Percentiles rank a stretch among this genome's conserved stretches.
phyloP scores from a whole-genome alignment of 2,329 filamentous ascomycete genomes.

The Aspergillus tubingensis region DNA sequence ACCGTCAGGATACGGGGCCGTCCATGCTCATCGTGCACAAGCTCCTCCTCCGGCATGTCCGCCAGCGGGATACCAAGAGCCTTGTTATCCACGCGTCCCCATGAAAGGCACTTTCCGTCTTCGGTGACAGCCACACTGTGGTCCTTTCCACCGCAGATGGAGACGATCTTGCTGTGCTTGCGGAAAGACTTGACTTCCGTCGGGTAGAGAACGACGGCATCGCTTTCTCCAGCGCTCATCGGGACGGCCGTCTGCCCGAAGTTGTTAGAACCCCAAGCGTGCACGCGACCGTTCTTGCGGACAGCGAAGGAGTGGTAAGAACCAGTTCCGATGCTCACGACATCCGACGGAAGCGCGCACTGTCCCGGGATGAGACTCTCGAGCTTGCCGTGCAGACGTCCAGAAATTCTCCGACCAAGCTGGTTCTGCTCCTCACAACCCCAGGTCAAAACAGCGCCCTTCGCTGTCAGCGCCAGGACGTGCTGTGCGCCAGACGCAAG shows the following conservation, averaged over 20 bases:
- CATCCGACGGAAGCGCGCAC: constrained; percentile 53
- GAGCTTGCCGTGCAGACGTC: constrained; percentile 51
- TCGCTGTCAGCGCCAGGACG: constrained; percentile 66
- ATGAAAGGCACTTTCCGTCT: constrained; percentile 20
- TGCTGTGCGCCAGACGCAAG: constrained; percentile 71
- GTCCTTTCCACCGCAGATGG: constrained; percentile 20
- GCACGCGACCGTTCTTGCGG: constrained; percentile 46
- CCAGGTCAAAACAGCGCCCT: constrained; percentile 69
- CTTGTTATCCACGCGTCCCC: constrained; percentile 23
- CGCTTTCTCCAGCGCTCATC: constrained; percentile 62
- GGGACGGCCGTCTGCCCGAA: constrained; percentile 71
- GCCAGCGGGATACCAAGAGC: constrained; percentile 15
- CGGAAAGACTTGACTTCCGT: constrained; percentile 12
- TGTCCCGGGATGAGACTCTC: constrained; percentile 54
- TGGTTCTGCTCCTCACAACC: constrained; percentile 72
- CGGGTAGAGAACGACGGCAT: constrained; percentile 15
- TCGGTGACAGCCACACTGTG: constrained; percentile 23
- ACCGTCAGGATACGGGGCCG: constrained; percentile 18
- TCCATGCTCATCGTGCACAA: constrained; percentile 13
- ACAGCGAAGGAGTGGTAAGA: constrained; percentile 52
- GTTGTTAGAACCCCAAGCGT: constrained; percentile 78
- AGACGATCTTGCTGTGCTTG: constrained; percentile 8
- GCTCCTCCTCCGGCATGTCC: constrained; percentile 13
- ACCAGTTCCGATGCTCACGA: constrained; percentile 43
- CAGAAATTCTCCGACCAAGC: constrained; percentile 63